Base-by-base conservation (phyloP, 306 rosid species). In the Medicago truncatula region DNA sequence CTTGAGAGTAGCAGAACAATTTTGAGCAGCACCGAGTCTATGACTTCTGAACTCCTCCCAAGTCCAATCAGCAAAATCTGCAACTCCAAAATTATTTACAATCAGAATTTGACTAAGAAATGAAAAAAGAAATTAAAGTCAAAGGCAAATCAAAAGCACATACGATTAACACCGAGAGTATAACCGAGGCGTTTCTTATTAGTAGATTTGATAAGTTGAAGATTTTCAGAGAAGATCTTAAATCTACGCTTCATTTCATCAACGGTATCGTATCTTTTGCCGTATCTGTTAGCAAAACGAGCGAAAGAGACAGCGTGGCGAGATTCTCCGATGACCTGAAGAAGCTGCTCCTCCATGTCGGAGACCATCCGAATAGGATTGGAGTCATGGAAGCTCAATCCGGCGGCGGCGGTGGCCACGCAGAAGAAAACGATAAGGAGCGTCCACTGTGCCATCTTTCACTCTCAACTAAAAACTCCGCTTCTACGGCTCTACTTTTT, bases 31-130 rank as follows among this genome's bases (percentile, higher is more conserved):
- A 58, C 97, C 97, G 52, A 95, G 83, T 76, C 91, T 88, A 40
- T 89, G 90, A 21, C 63, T 82, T 28, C 28, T 70, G 77, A 95
- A 95, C 88, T 95, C 97, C 67, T 89, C 96, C 99, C 99, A 95
- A 43, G 92, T 89, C 99, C 92, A 90, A 80, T 95, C 97, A 78
- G 97, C 87, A 79, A 90, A 95, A 14, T 83, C 98, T 95, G 86
- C 11, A 7, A 17, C 16, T 3, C 38, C 1, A 70, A 4, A 69
- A 9, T 23, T 6, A 23, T 23, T 23, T 23, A 9, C 43, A 7
- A 56, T 80, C 63, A 73, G 20, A 43, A 21, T 25, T 46, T 46
- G 50, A 11, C 5, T 53, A 67, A n/a, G 4, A 49, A 56, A 71
- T 16, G 0, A 20, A 25, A 20, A 2, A 2, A 1, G 41, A 66